Percentiles rank a stretch among this genome's conserved stretches.
phyloP scores from a whole-genome alignment of 371 early-diverging fungal genomes.

The Nematocida parisii region DNA sequence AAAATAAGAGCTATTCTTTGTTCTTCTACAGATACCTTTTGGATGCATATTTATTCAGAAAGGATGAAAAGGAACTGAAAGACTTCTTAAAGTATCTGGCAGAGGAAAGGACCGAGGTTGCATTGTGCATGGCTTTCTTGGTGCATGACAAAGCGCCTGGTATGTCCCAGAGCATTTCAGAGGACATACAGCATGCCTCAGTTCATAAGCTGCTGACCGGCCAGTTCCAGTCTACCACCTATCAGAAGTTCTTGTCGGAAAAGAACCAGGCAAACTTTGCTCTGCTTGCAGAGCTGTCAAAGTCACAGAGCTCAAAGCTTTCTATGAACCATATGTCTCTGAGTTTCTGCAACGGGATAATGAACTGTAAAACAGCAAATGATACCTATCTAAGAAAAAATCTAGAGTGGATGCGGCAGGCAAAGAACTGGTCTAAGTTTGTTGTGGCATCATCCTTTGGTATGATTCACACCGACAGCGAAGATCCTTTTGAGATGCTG shows the following conservation, averaged over 20 bases:
- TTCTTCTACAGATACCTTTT: conserved; percentile 34
- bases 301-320: conserved; percentile 54
- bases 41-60: conserved; percentile 21
- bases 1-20: not conserved
- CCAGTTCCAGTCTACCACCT: conserved; percentile 47
- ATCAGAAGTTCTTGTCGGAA: conserved; percentile 48
- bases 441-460: conserved; percentile 94
- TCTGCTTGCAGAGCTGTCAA: conserved; percentile 52
- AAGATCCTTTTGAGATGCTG: conserved; percentile 59
- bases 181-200: conserved; percentile 12
- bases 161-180: conserved; percentile 26
- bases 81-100: conserved; percentile 21
- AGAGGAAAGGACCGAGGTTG: conserved; percentile 31
- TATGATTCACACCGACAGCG: conserved; percentile 81
- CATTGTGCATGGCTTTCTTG: conserved; percentile 36
- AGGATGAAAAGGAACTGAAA: conserved; percentile 10
- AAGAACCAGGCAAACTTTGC: conserved; percentile 57
- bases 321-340: conserved; percentile 72
- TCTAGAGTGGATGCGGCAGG: conserved; percentile 88
- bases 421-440: conserved; percentile 97
- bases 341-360: conserved; percentile 90
- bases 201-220: conserved; percentile 43
- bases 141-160: conserved; percentile 48
- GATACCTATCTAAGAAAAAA: conserved; percentile 93
- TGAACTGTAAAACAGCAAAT: conserved; percentile 93